Evolutionary conservation across 1,284 basidiomycete species (phyloP).

Genomic region (Ganoderma sp.): DNA sequence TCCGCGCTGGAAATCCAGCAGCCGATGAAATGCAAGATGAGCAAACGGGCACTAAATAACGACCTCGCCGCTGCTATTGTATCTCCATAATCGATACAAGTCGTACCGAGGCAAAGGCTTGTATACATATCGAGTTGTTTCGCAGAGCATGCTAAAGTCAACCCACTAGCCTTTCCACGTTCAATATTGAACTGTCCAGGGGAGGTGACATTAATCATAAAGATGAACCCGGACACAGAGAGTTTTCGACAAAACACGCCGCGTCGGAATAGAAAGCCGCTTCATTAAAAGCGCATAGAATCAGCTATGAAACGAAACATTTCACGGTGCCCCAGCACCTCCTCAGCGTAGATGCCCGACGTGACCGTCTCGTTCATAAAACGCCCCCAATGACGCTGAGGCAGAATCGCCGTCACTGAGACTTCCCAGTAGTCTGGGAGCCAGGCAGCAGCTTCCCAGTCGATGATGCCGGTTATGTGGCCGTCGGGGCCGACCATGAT

Average conservation of each 20-base stretch:
- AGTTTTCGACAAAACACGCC: neutral
- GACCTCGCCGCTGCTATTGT: too few species aligned
- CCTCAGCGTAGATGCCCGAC: conserved; percentile 2
- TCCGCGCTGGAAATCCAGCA: too few species aligned
- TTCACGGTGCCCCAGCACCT: conserved; percentile 7
- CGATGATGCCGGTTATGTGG: neutral
- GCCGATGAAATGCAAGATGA: too few species aligned
- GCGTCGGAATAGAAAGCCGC: neutral
- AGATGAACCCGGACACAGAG: too few species aligned
- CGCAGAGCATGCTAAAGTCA: too few species aligned
- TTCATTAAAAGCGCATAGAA: neutral
- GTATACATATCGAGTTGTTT: too few species aligned
- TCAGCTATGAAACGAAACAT: neutral
- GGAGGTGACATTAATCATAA: too few species aligned
- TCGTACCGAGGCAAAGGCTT: too few species aligned
- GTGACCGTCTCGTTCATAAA: conserved; percentile 17
- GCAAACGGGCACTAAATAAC: too few species aligned
- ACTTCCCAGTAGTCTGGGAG: conserved; percentile 12
- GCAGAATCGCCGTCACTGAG: conserved; percentile 6
- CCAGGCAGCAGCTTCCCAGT: conserved; percentile 1
- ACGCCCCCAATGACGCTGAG: conserved; percentile 10
- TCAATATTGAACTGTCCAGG: too few species aligned
- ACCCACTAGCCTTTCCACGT: too few species aligned
- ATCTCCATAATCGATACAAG: too few species aligned
- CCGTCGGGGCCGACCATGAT: conserved; percentile 4